Evolutionary conservation across 176 grass and related monocot genomes (phyloP).

Genomic region (Cenchrus americanus): DNA sequence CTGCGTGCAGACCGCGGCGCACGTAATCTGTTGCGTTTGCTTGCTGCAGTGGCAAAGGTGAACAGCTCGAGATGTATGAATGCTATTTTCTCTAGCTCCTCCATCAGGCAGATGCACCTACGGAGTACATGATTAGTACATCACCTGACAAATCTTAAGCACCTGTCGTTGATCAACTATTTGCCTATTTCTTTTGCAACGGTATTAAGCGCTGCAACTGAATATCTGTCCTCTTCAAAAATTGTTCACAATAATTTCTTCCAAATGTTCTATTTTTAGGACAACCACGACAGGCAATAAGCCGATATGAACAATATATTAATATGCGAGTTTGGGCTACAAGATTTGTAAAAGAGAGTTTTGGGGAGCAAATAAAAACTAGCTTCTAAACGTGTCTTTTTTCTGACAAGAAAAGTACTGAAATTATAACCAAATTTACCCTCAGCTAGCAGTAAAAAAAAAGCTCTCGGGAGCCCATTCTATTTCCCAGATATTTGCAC

Average conservation of each 20-base stretch:
- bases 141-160: not conserved
- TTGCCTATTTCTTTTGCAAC: not conserved
- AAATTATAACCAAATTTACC: not conserved
- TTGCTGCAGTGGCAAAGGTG: conserved; percentile 48
- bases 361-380: too few relatives aligned
- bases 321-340: too few relatives aligned
- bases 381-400: not conserved
- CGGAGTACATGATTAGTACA: not conserved
- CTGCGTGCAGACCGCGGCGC: conserved; percentile 28
- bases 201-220: not conserved
- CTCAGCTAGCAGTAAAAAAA: not conserved
- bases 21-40: conserved; percentile 40
- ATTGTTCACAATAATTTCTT: not conserved
- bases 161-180: not conserved
- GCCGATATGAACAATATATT: too few relatives aligned
- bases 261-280: not conserved
- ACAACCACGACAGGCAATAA: too few relatives aligned
- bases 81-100: not conserved
- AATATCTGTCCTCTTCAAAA: not conserved
- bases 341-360: too few relatives aligned
- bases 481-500: not conserved
- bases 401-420: not conserved
- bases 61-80: conserved; percentile 44
- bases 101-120: not conserved
- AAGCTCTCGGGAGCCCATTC: not conserved